These are phyloP conservation scores for Penicillium fimorum DNA, from an alignment of 495 filamentous ascomycete genomes.

Conservation along the genomic window DNA sequence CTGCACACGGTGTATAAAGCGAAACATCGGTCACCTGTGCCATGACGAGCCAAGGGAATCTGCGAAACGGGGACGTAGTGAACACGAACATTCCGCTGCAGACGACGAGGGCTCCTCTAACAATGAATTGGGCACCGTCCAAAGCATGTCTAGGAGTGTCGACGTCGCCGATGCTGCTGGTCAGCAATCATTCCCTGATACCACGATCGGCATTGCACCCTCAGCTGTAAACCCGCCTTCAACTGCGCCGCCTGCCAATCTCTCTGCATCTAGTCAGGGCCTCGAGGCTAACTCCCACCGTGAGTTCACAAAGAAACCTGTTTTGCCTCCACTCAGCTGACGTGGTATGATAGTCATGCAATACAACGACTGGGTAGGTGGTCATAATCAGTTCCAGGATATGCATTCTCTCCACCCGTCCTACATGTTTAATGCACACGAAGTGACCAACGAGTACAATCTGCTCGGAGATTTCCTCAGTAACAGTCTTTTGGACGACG, in stretches of 20 bases:
- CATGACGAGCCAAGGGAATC: constrained; percentile 93
- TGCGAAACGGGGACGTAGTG: constrained; percentile 71
- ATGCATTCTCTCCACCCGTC: constrained; percentile 92
- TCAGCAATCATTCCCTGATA: constrained; percentile 42
- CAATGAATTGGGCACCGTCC: constrained; percentile 40
- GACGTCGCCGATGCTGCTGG: constrained; percentile 43
- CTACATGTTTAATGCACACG: constrained; percentile 93
- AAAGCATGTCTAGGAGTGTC: constrained; percentile 42
- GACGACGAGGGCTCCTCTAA: constrained; percentile 58
- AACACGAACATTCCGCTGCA: constrained; percentile 58
- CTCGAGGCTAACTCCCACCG: constrained; percentile 63
- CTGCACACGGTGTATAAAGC: constrained; percentile 96
- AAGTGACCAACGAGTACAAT: constrained; percentile 94
- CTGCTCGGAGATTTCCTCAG: constrained; percentile 93
- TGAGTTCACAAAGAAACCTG: constrained; percentile 51
- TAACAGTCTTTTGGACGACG: constrained; percentile 81
- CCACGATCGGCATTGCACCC: constrained; percentile 34
- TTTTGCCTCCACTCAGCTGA: constrained; percentile 28
- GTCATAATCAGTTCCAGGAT: constrained; percentile 82
- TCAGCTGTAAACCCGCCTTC: constrained; percentile 33
- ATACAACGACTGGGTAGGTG: constrained; percentile 68
- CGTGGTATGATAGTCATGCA: constrained; percentile 51
- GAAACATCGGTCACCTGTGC: constrained; percentile 97
- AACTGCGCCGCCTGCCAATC: constrained; percentile 35
- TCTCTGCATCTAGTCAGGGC: constrained; percentile 41